phyloP scores from a whole-genome alignment of 1,139 yeast genomes.

The Nadsonia starkeyi-henricii region DNA sequence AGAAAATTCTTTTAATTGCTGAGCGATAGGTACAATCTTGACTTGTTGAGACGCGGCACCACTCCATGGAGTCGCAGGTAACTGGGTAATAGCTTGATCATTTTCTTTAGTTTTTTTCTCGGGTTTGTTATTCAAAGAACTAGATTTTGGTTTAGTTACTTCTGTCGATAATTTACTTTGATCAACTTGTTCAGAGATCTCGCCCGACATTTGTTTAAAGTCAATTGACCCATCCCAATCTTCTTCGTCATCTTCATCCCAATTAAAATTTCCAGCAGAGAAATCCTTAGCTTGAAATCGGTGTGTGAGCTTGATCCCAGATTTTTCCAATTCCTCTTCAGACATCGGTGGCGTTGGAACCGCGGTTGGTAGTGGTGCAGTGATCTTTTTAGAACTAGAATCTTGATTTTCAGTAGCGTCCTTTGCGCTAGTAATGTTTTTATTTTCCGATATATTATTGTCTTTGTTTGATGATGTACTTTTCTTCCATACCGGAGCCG shows the following conservation, averaged over 20 bases:
- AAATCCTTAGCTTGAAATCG: slow-evolving; percentile 17
- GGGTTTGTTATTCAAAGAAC: slow-evolving; percentile 3
- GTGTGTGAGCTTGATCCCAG: slow-evolving; percentile 24
- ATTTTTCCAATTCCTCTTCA: slow-evolving; percentile 24
- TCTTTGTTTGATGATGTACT: background rate
- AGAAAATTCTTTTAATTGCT: slow-evolving; percentile 17
- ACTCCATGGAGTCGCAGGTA: slow-evolving; percentile 14
- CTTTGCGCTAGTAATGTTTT: background rate
- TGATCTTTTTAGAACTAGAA: slow-evolving; percentile 2
- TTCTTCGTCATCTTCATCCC: slow-evolving; percentile 30
- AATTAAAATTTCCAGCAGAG: slow-evolving; percentile 20
- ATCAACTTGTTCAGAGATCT: slow-evolving; percentile 3
- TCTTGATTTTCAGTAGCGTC: slow-evolving; percentile 2
- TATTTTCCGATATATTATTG: background rate
- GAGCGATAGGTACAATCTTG: slow-evolving; percentile 16
- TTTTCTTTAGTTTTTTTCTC: slow-evolving; percentile 4
- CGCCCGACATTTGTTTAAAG: slow-evolving; percentile 3
- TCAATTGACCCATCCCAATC: slow-evolving; percentile 18
- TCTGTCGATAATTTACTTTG: slow-evolving; percentile 4
- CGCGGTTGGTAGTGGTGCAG: slow-evolving; percentile 2
- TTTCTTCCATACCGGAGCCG: slow-evolving; percentile 16
- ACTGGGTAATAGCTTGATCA: slow-evolving; percentile 2
- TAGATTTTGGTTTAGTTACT: slow-evolving; percentile 3
- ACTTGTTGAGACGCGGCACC: slow-evolving; percentile 9
- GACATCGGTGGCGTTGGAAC: slow-evolving; percentile 9